Evolutionary conservation across 495 filamentous ascomycete species (phyloP), one percentile per base, ranked within the genome.

Genomic region (Aspergillus sclerotioniger): DNA sequence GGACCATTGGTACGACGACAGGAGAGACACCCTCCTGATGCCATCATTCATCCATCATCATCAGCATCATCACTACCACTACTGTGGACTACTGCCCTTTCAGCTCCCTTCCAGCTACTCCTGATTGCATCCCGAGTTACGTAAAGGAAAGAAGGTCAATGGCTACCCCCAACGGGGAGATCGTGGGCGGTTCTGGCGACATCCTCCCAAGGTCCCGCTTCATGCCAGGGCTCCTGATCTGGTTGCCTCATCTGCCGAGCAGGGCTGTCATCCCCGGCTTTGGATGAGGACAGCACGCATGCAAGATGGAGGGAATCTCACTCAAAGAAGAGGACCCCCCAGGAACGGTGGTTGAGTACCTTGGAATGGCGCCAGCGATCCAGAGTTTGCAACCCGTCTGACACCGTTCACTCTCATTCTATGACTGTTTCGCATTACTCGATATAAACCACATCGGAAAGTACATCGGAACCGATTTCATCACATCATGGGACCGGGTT

Each of bases 81-180:
- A 15, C 6, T 39, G 20, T 10, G 51, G 41, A 49, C 57, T n/a
- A n/a, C n/a, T n/a, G n/a, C n/a, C n/a, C n/a, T n/a, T n/a, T n/a
- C n/a, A 31, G 28, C 35, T 60, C 8, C 29, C 52, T 39, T 51
- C 53, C 59, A 44, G 12, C n/a, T 35, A 33, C 44, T 19, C 43
- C 46, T 35, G 16, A 43, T 17, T 46, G 48, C 57, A 58, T 54
- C 53, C 51, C 44, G 53, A 50, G 64, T 67, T 67, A 67, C 64
- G 64, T 67, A 67, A 67, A 67, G 58, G 45, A 63, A 64, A 67
- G 51, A 51, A 45, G 51, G 50, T 63, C 56, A 63, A 62, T 67
- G 64, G 61, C 64, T 41, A 54, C 53, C 39, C n/a, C 20, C 5
- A 32, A 46, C 31, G 20, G 46, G 35, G 49, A 17, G 51, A 54